Conservation (phyloP, 2,329 filamentous ascomycete genomes). For the Stagonosporopsis rhizophila region DNA sequence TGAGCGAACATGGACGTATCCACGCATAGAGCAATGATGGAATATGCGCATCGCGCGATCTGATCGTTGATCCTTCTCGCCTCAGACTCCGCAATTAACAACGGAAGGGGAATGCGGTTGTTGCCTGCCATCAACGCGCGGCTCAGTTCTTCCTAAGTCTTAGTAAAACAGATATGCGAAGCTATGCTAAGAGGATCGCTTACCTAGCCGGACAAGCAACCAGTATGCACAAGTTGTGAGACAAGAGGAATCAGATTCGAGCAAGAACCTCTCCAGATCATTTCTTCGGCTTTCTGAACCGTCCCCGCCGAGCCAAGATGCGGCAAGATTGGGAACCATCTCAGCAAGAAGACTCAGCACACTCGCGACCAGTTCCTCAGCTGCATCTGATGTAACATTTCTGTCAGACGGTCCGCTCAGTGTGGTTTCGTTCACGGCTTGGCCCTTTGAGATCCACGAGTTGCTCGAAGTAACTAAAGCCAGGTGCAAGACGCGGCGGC, state of each 20-base stretch:
- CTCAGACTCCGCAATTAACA: neutral
- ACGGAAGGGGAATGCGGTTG: slow-evolving; percentile 21
- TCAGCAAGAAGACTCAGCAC: neutral
- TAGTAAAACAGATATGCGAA: neutral
- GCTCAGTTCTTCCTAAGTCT: slow-evolving; percentile 25
- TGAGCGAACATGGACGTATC: slow-evolving; percentile 30
- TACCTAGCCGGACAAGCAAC: slow-evolving; percentile 30
- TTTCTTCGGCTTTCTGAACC: neutral
- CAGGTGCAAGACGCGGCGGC: neutral
- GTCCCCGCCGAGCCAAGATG: neutral
- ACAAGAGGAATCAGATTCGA: neutral
- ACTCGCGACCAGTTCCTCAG: neutral
- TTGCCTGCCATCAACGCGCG: slow-evolving; percentile 20
- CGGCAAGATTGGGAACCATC: neutral
- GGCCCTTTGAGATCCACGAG: neutral
- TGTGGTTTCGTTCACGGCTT: neutral
- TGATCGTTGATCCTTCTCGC: neutral
- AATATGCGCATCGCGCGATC: slow-evolving; percentile 22
- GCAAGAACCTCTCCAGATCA: neutral
- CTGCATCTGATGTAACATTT: neutral
- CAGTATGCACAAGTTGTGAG: slow-evolving; percentile 24
- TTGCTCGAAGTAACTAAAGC: neutral
- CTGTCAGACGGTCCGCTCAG: too few relatives aligned
- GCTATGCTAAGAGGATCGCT: neutral
- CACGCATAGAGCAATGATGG: slow-evolving; percentile 28